Evolutionary conservation across 1,139 yeast species (phyloP), one percentile per base, ranked within the genome.

Genomic region (Saccharomyces hybrid): DNA sequence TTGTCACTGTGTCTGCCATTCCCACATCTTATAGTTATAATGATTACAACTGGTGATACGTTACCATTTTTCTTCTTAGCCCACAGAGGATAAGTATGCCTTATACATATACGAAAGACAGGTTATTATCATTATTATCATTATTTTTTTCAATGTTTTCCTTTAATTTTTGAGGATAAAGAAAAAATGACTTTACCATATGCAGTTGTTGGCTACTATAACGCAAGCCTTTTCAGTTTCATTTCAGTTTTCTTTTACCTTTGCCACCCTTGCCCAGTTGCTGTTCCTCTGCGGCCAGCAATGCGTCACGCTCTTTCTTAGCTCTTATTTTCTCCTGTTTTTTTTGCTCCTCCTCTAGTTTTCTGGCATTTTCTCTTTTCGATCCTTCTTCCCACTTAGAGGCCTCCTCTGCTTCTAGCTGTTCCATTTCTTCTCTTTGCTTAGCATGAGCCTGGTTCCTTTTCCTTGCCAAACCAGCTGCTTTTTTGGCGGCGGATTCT

Each of bases 311-410:
- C 51, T 65, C 68, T 54, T 61, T 54, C 57, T 69, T 70, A 9
- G 65, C 66, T 51, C 55, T 61, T 47, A 62, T 48, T 54, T 66
- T 70, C 48, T 66, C 72, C 47, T 59, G 63, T 48, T 53, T 63
- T 57, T 69, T 69, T 53, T 63, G 65, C 49, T 67, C 69, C 48
- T 69, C 72, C 23, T 54, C 50, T 38, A 56, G 30, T 53, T 67
- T 68, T 57, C 64, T 68, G 23, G 60, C 56, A 52, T 56, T 65
- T 4, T 60, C 59, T 50, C 60, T 71, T 66, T 41, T 73, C 58
- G 70, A 66, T 61, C 68, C 80, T 57, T 63, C 70, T 55, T 60
- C 73, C 72, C 65, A 75, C 59, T 57, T 71, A 54, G 59, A 62
- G 58, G 60, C 67, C 57, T 58, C 70, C 51, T 55, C 68, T 20